phyloP scores from a whole-genome alignment of 73 alveolate species.

The Symbiodinium pilosum region DNA sequence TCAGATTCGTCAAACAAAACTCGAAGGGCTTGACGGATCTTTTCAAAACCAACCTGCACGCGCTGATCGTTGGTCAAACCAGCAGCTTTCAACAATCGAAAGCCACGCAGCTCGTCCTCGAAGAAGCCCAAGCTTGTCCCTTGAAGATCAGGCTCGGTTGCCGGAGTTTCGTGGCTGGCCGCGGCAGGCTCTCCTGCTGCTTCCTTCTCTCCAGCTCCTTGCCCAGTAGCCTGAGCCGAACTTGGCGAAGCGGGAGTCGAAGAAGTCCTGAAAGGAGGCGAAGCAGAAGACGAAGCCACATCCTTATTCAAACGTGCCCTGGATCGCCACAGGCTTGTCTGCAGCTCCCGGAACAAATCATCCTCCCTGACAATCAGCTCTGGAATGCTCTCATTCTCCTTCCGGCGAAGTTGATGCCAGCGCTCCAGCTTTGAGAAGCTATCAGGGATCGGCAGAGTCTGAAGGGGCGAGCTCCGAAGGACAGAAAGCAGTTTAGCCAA shows the following conservation, averaged over 20 bases:
- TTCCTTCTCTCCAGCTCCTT: background rate
- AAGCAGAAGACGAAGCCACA: background rate
- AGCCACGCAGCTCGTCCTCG: background rate
- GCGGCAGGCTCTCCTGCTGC: background rate
- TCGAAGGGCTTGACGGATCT: background rate
- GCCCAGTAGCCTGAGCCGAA: background rate
- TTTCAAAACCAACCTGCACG: background rate
- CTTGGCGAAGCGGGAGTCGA: background rate
- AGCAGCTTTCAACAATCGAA: background rate
- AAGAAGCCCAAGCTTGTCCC: background rate
- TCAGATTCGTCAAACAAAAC: too few species aligned
- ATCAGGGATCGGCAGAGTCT: background rate
- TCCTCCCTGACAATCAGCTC: slow-evolving; percentile 3
- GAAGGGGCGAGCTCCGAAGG: background rate
- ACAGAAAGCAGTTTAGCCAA: background rate
- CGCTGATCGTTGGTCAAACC: background rate
- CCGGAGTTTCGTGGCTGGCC: background rate
- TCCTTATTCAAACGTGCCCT: background rate
- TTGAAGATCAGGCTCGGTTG: background rate
- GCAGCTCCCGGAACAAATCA: background rate
- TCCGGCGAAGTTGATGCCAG: background rate
- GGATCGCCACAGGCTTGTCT: background rate
- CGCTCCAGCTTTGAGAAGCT: slow-evolving; percentile 5
- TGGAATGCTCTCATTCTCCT: background rate
- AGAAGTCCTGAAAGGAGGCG: background rate